Percentiles rank a stretch among this genome's conserved stretches.
phyloP scores from a whole-genome alignment of 2,329 filamentous ascomycete genomes.

The Karstenula rhodostoma region DNA sequence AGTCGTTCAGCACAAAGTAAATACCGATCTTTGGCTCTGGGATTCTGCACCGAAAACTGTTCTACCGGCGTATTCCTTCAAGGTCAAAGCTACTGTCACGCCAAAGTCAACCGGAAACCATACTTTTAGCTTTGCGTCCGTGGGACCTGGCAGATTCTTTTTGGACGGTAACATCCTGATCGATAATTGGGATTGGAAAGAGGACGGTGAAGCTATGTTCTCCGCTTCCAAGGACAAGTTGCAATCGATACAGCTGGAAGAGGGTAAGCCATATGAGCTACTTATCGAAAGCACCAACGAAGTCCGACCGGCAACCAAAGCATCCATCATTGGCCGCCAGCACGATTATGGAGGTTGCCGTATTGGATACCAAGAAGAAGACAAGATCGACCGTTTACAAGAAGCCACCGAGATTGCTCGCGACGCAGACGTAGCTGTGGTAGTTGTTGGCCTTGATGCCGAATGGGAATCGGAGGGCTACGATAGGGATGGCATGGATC shows the following conservation, averaged over 20 bases:
- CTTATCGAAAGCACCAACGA: constrained; percentile 73
- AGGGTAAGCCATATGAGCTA: constrained; percentile 67
- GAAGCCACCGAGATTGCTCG: constrained; percentile 73
- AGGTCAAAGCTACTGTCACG: constrained; percentile 68
- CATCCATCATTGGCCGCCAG: constrained; percentile 64
- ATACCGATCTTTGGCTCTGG: constrained; percentile 75
- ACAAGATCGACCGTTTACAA: constrained; percentile 63
- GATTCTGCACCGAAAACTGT: constrained; percentile 71
- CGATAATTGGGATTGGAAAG: constrained; percentile 74
- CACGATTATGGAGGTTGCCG: constrained; percentile 76
- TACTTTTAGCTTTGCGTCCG: constrained; percentile 72
- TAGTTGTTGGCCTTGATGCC: constrained; percentile 79
- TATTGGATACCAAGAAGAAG: constrained; percentile 74
- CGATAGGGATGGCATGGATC: constrained; percentile 69
- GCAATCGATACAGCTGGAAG: constrained; percentile 67
- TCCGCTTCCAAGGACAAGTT: constrained; percentile 72
- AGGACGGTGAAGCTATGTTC: constrained; percentile 75
- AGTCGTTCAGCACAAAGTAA: constrained; percentile 66
- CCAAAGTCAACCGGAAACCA: constrained; percentile 68
- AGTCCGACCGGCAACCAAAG: constrained; percentile 67
- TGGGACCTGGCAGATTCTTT: constrained; percentile 69
- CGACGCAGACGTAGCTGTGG: constrained; percentile 77
- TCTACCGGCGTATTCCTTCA: constrained; percentile 70
- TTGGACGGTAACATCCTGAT: constrained; percentile 67
- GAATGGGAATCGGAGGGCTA: constrained; percentile 79